Percentiles rank a stretch among this genome's conserved stretches.
These are phyloP conservation scores for Echinosophora koreensis DNA, from an alignment of 306 rosid genomes.

Conservation along the genomic window DNA sequence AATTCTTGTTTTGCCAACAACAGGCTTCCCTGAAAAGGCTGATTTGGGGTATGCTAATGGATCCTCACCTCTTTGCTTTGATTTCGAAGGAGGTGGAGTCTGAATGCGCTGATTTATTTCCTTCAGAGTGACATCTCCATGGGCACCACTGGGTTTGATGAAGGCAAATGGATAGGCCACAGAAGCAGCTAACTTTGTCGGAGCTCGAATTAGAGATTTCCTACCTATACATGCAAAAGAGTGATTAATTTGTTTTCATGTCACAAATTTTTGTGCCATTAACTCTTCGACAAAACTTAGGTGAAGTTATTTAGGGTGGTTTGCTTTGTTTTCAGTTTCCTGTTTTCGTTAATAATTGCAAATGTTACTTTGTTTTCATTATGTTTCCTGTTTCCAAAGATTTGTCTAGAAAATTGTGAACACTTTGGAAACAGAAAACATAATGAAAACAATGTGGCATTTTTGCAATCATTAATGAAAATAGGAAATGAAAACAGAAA, in stretches of 20 bases:
- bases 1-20: conserved; percentile 89
- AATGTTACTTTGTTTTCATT: too few relatives aligned
- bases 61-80: conserved; percentile 63
- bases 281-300: not conserved
- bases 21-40: conserved; percentile 95
- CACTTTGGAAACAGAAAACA: too few relatives aligned
- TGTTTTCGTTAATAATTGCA: too few relatives aligned
- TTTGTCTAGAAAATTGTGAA: too few relatives aligned
- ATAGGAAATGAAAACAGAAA: too few relatives aligned
- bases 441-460: too few relatives aligned
- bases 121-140: conserved; percentile 90
- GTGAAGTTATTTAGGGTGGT: not conserved
- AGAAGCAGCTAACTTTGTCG: conserved; percentile 73
- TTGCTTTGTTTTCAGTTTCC: too few relatives aligned
- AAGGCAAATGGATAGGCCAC: conserved; percentile 95
- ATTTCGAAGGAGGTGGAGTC: conserved; percentile 73
- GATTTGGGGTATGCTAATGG: conserved; percentile 76
- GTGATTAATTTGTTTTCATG: conserved; percentile 37
- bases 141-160: conserved; percentile 82
- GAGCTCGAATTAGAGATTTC: conserved; percentile 73
- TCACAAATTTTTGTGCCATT: not conserved
- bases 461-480: too few relatives aligned
- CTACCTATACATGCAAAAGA: conserved; percentile 65
- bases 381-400: too few relatives aligned
- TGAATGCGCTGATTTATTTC: conserved; percentile 91